Percentiles rank a stretch among this genome's conserved stretches.
Conservation (phyloP, 345 rosid genomes). For the Isatis tinctoria region DNA sequence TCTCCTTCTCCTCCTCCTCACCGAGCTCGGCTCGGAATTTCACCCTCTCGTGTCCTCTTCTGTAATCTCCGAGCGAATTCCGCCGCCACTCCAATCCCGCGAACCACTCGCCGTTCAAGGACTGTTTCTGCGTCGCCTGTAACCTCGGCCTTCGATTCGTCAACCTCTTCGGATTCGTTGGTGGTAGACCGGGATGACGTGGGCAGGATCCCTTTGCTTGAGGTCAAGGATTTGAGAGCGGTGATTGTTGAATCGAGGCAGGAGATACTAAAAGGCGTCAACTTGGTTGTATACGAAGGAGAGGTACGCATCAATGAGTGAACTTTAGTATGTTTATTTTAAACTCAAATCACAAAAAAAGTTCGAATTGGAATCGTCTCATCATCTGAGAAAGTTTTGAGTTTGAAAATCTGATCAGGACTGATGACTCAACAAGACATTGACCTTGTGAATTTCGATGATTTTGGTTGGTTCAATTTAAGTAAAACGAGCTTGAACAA, state of each 20-base stretch:
- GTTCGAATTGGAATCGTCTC: not conserved
- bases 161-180: constrained; percentile 27
- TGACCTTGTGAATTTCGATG: not conserved
- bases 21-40: constrained; percentile 7
- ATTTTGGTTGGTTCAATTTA: not conserved
- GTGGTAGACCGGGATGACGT: constrained; percentile 16
- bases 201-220: constrained; percentile 59
- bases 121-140: not conserved
- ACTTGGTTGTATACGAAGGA: constrained; percentile 70
- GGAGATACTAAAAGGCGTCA: constrained; percentile 83
- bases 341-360: not conserved
- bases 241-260: constrained; percentile 73
- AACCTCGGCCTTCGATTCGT: constrained; percentile 26
- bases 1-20: constrained; percentile 24
- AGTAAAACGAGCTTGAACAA: not conserved
- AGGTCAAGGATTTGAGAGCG: constrained; percentile 75
- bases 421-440: not conserved
- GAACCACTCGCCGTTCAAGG: constrained; percentile 12
- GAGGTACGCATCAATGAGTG: constrained; percentile 49
- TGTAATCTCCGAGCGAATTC: constrained; percentile 26
- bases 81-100: not conserved
- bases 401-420: not conserved
- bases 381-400: not conserved
- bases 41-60: constrained; percentile 19
- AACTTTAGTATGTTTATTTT: not conserved